Evolutionary conservation across 176 grass and related monocot genomes (phyloP).

Genomic region (Carex scoparia): DNA sequence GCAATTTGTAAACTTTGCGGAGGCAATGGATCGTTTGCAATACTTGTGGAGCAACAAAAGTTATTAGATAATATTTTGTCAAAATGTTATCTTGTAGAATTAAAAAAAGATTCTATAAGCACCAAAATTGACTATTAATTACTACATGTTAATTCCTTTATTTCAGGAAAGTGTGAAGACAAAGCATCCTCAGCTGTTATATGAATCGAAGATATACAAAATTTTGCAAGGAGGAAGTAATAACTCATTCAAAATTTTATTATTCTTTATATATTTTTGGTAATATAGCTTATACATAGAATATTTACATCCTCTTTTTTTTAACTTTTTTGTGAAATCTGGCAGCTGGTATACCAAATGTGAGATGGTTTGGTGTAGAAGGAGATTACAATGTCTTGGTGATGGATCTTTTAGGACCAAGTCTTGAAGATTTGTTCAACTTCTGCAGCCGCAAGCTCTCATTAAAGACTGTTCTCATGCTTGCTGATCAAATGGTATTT

Average conservation of each 20-base stretch:
- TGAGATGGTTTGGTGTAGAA: slow-evolving; percentile 97
- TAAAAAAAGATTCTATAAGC: neutral
- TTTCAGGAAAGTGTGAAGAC: slow-evolving; percentile 95
- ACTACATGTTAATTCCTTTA: neutral
- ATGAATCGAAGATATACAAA: slow-evolving; percentile 96
- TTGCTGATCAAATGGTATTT: slow-evolving; percentile 93
- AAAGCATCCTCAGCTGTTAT: slow-evolving; percentile 93
- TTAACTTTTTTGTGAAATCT: slow-evolving; percentile 29
- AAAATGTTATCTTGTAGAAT: neutral
- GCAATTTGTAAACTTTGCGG: neutral
- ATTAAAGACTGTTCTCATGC: slow-evolving; percentile 98
- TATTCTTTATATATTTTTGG: slow-evolving; percentile 15
- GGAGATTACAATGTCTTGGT: slow-evolving; percentile 97
- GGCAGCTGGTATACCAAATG: slow-evolving; percentile 82
- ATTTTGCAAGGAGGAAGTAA: slow-evolving; percentile 97
- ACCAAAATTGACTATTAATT: neutral
- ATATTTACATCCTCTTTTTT: slow-evolving; percentile 7
- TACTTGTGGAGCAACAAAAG: neutral
- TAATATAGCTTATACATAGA: neutral
- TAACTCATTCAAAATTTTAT: slow-evolving; percentile 2
- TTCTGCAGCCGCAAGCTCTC: slow-evolving; percentile 97
- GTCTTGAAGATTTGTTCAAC: slow-evolving; percentile 95
- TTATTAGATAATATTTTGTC: neutral
- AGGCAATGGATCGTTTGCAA: neutral
- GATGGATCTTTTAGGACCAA: slow-evolving; percentile 94